A percentile compares a stretch with the other conserved stretches of the same genome.
Conservation (phyloP, 352 stramenopile species). For the Blastocystis sp. region DNA sequence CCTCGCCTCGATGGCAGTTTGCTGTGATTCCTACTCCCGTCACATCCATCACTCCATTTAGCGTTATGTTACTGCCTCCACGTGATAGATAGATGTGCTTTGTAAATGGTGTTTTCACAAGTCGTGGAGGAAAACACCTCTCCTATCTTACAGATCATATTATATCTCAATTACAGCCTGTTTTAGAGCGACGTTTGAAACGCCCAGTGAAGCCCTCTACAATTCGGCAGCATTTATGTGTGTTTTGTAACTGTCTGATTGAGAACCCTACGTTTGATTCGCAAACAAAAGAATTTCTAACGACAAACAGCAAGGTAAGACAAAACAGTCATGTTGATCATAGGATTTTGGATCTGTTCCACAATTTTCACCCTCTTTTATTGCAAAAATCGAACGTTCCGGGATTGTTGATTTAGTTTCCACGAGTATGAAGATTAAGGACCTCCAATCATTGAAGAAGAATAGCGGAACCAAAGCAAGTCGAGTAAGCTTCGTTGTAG, state of each 20-base stretch:
- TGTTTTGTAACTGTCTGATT: slow-evolving; percentile 97
- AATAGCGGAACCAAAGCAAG: slow-evolving; percentile 84
- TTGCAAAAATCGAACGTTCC: slow-evolving; percentile 67
- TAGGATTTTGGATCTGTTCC: slow-evolving; percentile 77
- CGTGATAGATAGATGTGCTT: slow-evolving; percentile 90
- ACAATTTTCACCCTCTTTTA: slow-evolving; percentile 68
- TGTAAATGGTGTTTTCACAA: slow-evolving; percentile 95
- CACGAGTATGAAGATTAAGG: slow-evolving; percentile 82
- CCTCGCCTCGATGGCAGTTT: slow-evolving; percentile 89
- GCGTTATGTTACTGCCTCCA: neutral
- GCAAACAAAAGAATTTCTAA: slow-evolving; percentile 98
- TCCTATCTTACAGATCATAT: slow-evolving; percentile 66
- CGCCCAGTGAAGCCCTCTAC: slow-evolving; percentile 84
- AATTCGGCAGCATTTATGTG: slow-evolving; percentile 91
- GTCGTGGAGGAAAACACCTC: slow-evolving; percentile 91
- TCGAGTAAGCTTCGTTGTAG: slow-evolving; percentile 66
- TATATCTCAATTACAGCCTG: slow-evolving; percentile 69
- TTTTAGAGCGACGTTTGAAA: slow-evolving; percentile 85
- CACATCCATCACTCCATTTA: slow-evolving; percentile 67
- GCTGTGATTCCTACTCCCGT: slow-evolving; percentile 81
- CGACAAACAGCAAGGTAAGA: slow-evolving; percentile 76
- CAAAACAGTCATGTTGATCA: neutral
- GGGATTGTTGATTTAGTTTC: slow-evolving; percentile 81
- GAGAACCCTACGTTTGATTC: slow-evolving; percentile 98
- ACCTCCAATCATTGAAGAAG: slow-evolving; percentile 78